Conservation (phyloP, 768 basidiomycete species). For the Boletus barrowsii region DNA sequence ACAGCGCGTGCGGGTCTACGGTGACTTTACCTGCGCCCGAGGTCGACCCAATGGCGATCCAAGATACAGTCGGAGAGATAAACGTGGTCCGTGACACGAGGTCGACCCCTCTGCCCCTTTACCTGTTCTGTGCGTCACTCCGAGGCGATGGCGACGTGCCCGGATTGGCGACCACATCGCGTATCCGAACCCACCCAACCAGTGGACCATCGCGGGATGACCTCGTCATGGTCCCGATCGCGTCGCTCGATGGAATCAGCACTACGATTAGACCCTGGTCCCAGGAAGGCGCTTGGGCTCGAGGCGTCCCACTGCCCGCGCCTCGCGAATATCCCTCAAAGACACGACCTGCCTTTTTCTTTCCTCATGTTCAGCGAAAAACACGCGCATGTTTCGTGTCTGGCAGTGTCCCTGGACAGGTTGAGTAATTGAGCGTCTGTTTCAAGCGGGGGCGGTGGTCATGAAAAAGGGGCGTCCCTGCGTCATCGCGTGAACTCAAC, state of each 20-base stretch:
- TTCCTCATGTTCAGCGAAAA: background rate
- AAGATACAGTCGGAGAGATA: conserved; percentile 5
- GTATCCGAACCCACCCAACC: background rate
- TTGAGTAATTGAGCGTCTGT: background rate
- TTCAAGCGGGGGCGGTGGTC: background rate
- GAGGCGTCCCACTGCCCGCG: background rate
- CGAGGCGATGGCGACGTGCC: background rate
- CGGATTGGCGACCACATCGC: background rate
- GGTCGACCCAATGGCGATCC: background rate
- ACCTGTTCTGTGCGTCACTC: background rate
- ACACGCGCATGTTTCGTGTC: background rate
- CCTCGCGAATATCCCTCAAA: conserved; percentile 7
- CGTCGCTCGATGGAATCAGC: conserved; percentile 3
- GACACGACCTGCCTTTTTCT: background rate
- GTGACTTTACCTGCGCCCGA: background rate
- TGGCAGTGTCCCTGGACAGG: background rate
- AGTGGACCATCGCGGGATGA: background rate
- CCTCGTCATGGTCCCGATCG: background rate
- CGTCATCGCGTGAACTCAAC: background rate
- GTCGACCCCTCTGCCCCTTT: background rate
- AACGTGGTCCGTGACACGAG: background rate
- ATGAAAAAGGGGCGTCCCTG: background rate
- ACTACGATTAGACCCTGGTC: background rate
- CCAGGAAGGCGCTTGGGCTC: background rate
- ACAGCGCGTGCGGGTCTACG: background rate